These are phyloP conservation scores for Leccinum longicurvipes DNA, from an alignment of 768 basidiomycete species.

Conservation along the genomic window DNA sequence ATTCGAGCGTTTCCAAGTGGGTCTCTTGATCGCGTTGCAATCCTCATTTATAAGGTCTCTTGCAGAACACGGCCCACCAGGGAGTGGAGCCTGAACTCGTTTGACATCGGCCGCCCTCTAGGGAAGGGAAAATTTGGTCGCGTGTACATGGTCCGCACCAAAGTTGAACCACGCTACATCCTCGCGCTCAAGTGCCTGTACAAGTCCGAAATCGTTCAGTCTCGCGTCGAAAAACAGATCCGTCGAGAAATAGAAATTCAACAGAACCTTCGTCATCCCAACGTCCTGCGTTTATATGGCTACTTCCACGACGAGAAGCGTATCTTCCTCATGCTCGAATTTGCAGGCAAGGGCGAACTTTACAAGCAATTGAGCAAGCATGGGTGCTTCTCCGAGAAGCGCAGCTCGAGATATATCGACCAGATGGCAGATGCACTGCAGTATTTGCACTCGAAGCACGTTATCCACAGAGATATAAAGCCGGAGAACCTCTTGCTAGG, in stretches of 20 bases:
- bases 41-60: neutral
- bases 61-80: slow-evolving; percentile 68
- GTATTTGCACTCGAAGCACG: slow-evolving; percentile 93
- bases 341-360: slow-evolving; percentile 94
- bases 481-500: slow-evolving; percentile 95
- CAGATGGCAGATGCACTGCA: slow-evolving; percentile 96
- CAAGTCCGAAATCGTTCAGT: slow-evolving; percentile 92
- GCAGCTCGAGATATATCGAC: slow-evolving; percentile 87
- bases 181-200: slow-evolving; percentile 95
- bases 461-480: slow-evolving; percentile 99
- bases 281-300: slow-evolving; percentile 91
- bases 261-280: slow-evolving; percentile 91
- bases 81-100: slow-evolving; percentile 81
- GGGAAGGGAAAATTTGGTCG: slow-evolving; percentile 99
- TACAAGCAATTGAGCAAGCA: slow-evolving; percentile 92
- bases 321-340: slow-evolving; percentile 97
- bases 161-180: slow-evolving; percentile 83
- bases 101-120: slow-evolving; percentile 92
- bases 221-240: slow-evolving; percentile 94
- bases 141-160: slow-evolving; percentile 97
- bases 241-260: slow-evolving; percentile 98
- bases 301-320: slow-evolving; percentile 98
- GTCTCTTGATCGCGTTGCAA: slow-evolving; percentile 18
- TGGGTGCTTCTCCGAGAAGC: slow-evolving; percentile 83
- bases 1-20: slow-evolving; percentile 72